phyloP scores from a whole-genome alignment of 129 eudicot species.

The Rutidosis leptorrhynchoides region DNA sequence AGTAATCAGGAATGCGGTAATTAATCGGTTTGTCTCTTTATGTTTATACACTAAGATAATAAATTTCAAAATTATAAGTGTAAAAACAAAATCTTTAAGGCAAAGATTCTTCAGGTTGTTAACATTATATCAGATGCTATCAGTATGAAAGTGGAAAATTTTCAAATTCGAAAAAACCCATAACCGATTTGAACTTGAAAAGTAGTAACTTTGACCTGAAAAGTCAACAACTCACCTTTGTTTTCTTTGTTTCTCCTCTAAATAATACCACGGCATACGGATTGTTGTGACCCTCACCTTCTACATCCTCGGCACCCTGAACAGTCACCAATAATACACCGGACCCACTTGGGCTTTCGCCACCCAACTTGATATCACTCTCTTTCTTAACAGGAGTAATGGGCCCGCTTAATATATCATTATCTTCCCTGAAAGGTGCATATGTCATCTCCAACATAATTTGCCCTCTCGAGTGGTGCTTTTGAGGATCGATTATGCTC shows the following conservation, averaged over 20 bases:
- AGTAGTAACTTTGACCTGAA: background rate
- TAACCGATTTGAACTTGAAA: background rate
- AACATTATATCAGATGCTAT: background rate
- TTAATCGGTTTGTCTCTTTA: too few relatives aligned
- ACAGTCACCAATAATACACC: conserved; percentile 75
- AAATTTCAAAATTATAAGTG: background rate
- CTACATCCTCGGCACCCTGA: conserved; percentile 79
- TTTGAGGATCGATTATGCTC: conserved; percentile 39
- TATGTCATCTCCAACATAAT: conserved; percentile 69
- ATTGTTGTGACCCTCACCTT: conserved; percentile 68
- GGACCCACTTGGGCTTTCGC: conserved; percentile 46
- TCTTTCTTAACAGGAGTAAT: conserved; percentile 31
- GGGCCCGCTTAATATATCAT: conserved; percentile 36
- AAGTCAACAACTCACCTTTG: conserved; percentile 52
- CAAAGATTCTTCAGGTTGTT: background rate
- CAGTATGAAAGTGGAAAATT: background rate
- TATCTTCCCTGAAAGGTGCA: conserved; percentile 74
- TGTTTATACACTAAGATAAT: too few relatives aligned
- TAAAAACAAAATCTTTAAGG: background rate
- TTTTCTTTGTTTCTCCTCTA: conserved; percentile 70
- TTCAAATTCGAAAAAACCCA: background rate
- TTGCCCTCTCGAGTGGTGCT: conserved; percentile 65
- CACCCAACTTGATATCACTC: conserved; percentile 22
- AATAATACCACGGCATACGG: conserved; percentile 60
- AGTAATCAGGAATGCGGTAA: too few relatives aligned